Base-by-base conservation (phyloP, 75 land plant species). In the Cupressus sempervirens region DNA sequence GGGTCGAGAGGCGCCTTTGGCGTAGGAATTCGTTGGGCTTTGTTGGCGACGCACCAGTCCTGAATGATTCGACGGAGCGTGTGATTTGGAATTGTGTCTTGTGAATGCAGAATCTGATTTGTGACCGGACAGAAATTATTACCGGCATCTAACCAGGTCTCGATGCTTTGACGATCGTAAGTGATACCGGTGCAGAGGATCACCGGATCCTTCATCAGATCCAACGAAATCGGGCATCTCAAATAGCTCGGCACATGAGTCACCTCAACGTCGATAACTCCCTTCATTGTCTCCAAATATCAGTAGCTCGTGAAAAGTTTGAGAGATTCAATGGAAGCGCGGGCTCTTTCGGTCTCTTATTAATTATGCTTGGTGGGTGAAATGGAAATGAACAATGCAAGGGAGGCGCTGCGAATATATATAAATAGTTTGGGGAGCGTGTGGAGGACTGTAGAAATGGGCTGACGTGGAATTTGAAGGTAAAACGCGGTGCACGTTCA, bases 31-130 rank as follows among this genome's bases (percentile, higher is more conserved):
- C 91, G 53, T 68, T 91, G 6, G 32, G 87, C 62, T 1, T 87
- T 82, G 83, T 93, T 90, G 74, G 68, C 91, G 15, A 90, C 91
- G 75, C 90, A 91, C 94, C 94, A 93, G 23, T 84, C 90, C 85
- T 90, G 94, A 46, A 93, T 93, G 77, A 93, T 45, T 45, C 87
- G 76, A n/a, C 93, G 88, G 40, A 90, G 83, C 10, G 94, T 84
- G 80, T 91, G 93, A 81, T 93, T 93, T 0, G 94, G 94, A 62
- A 89, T 82, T 26, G 68, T 52, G 5, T 87, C 88, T 10, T 18
- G 40, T 73, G 52, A 73, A 18, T 36, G 11, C 34, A 92, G 41
- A 32, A 32, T 34, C 82, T 85, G 80, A 20, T 80, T 50, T 50
- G 53, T 50, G 14, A 50, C 53, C 0, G 53, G 53, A 3, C 53